Base-by-base conservation (phyloP, 2,329 filamentous ascomycete genomes). In the Juglanconis juglandina region DNA sequence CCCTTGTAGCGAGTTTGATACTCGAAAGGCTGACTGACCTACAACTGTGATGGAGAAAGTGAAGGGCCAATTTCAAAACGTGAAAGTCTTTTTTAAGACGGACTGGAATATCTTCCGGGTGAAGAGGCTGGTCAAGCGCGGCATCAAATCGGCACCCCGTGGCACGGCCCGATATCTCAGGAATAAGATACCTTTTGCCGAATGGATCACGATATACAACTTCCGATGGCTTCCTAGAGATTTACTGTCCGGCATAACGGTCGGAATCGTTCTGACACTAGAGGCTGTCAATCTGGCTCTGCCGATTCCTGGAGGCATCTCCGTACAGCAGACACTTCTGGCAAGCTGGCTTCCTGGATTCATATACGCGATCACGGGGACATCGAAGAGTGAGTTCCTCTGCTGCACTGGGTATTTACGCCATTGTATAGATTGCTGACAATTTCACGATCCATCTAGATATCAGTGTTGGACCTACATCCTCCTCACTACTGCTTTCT, bases 301-400 rank as follows among this genome's bases (percentile, higher is more conserved):
- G 17, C 41, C 57, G 14, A 47, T 48, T 10, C 44, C 42, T 4
- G 57, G 57, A 32, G 51, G 44, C 7, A 55, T 59, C 33, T 50
- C 51, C 8, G 33, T 41, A 13, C 57, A 59, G 35, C 51, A 59
- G 44, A 55, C 44, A 13, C 52, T 59, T 10, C 47, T 59, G 11
- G 57, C 57, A 9, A 59, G 57, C 11, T 59, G 57, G 57, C 51
- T 59, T 42, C 57, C 57, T 44, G 57, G 57, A 34, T 55, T 59
- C 32, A 50, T 59, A 11, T 59, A 59, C 39, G 44, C 51, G 3
- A 24, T 59, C 17, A 59, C 57, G 5, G 57, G 57, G 8, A 54
- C 57, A 37, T 59, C 57, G 3, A 59, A 59, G 24, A 14, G 57
- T 59, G n/a, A 50, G 57, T 24, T 2, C 7, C 32, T 9, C 30